Evolutionary conservation across 108 stramenopile species (phyloP), one percentile per base, ranked within the genome.

Genomic region (Nitzschia putrida): DNA sequence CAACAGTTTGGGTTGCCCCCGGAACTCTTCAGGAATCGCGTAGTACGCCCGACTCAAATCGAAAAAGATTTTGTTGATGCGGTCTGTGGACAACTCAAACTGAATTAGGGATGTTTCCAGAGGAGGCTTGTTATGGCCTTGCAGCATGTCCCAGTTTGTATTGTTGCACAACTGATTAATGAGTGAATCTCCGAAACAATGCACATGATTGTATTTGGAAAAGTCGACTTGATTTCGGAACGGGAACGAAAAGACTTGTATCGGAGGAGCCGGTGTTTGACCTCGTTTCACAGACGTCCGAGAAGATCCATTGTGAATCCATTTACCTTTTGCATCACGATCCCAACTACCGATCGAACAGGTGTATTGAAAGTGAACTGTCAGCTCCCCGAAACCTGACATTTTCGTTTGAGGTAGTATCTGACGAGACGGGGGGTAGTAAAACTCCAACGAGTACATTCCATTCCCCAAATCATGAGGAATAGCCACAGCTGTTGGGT

Each of bases 301-400:
- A 1, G 45, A 21, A 21, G 25, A 1, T 11, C 74, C 74, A 3
- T 52, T 39, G 22, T 44, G 16, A 8, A 8, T 61, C 74, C 74
- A 68, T 16, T 25, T 7, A 0, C 41, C 47, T 45, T 68, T 68
- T 14, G 25, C 29, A 11, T 40, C 69, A 16, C 44, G 59, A 8
- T 37, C 42, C 63, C 29, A 23, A 11, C 21, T 11, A 2, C 55
- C 69, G 16, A 65, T 71, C 22, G 41, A 42, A 58, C 76, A 71
- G 12, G 74, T 76, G 41, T 69, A 76, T 40, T 63, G 56, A 56
- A 76, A 63, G 41, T 63, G 20, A 18, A 76, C 56, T 25, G 55
- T 13, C 16, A 68, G 14, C 10, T 14, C 59, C 25, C 61, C 64
- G 0, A 34, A 6, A 18, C 39, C 24, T 3, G 29, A 34, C 29